Conservation (phyloP, 305 asterid genomes). For the Plantago coronopus region DNA sequence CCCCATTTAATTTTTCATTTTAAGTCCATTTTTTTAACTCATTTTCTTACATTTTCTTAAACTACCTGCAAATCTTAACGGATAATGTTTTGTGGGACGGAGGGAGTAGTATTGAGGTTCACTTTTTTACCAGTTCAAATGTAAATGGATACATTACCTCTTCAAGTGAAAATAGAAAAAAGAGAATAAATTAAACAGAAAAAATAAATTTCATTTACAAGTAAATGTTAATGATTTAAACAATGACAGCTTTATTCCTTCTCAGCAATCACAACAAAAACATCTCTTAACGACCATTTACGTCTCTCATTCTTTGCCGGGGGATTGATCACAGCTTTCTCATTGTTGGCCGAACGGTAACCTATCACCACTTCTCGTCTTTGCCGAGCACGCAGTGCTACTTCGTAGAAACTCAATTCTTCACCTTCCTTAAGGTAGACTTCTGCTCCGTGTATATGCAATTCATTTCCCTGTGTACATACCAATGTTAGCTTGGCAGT, state of each 20-base stretch:
- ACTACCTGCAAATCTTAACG: no score
- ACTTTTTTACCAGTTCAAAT: no score
- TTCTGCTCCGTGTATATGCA: constrained; percentile 81
- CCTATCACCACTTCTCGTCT: constrained; percentile 85
- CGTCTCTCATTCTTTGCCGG: constrained; percentile 50
- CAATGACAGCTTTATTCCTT: constrained; percentile 40
- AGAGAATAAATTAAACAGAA: no score
- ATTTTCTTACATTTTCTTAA: no score
- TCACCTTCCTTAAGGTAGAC: constrained; percentile 61
- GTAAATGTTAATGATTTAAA: background rate
- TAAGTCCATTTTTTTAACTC: no score
- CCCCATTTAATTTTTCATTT: no score
- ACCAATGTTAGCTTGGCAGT: background rate
- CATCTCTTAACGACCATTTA: constrained; percentile 68
- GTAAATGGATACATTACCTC: no score
- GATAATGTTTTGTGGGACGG: no score
- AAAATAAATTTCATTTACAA: background rate
- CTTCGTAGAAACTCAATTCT: constrained; percentile 77
- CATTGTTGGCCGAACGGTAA: constrained; percentile 62
- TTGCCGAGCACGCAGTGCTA: constrained; percentile 72
- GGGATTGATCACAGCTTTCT: constrained; percentile 77
- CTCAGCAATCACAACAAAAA: constrained; percentile 77
- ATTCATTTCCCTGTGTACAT: constrained; percentile 71
- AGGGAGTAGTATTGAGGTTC: no score
- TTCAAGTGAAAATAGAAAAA: no score